Evolutionary conservation across 2,329 filamentous ascomycete genomes (phyloP), one percentile per base, ranked within the genome.

Genomic region (Xylariaceae sp.): DNA sequence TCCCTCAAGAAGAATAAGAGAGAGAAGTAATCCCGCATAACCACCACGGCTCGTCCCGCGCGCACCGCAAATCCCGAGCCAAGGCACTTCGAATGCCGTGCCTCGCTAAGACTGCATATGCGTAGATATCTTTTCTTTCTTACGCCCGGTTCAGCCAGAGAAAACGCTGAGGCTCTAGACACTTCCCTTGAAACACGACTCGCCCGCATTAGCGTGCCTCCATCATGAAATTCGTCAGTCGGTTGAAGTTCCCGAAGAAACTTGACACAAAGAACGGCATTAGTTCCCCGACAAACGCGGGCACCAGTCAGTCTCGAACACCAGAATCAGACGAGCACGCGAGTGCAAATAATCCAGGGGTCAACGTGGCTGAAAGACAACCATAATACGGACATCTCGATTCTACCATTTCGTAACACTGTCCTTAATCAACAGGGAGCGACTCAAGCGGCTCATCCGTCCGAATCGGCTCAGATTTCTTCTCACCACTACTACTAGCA

Each of bases 361-460:
- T 11, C 37, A 41, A 4, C 37, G 11, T 47, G 44, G 23, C 23
- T 30, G 23, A 30, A 30, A 4, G 23, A 30, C 15, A n/a, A 47
- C 13, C 10, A 47, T n/a, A 47, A n/a, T 47, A 47, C 44, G 44
- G 13, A 47, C 15, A 47, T 47, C 44, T 47, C 13, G 2, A 41
- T 41, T 41, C 8, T 4, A 41, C 9, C 11, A 41, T 13, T 30
- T 5, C 5, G 23, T 30, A 30, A 30, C 23, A 1, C 23, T 30
- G 10, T 34, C 37, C 6, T 56, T 55, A 70, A 53, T 69, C 67
- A n/a, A 69, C 66, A 35, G 67, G 61, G 6, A 65, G 67, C 18
- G 64, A 62, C 50, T 68, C 64, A 47, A 69, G 37, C 17, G 58
- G 51, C 54, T 64, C 59, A 2, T 64, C 62, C 30, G 11, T 51